Base-by-base conservation (phyloP, 2,329 filamentous ascomycete genomes). In the Stachybotrys chartarum region DNA sequence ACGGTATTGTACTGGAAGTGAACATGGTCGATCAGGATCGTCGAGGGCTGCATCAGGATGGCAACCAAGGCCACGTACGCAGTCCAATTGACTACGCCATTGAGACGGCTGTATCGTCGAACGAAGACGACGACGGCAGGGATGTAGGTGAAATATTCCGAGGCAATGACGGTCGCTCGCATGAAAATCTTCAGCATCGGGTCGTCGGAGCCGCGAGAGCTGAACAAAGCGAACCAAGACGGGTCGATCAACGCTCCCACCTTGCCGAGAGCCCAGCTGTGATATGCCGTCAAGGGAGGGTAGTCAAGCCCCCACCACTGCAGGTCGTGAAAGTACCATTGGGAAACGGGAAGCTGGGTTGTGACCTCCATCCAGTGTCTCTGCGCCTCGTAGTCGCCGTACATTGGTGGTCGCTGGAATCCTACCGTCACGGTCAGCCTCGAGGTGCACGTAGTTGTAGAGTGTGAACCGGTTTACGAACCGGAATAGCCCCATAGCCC, bases 341-440 rank as follows among this genome's bases (percentile, higher is more conserved):
- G 88, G 11, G 91, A 94, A 44, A 95, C 80, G 14, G 94, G 94
- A 2, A 99, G 78, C 57, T 96, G 84, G 8, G 84, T 89, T 2
- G 94, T 97, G 61, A 99, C 79, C 68, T 99, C 94, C 92, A 99
- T 96, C 94, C 94, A 99, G 72, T 99, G 94, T 64, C 94, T 79
- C 71, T 99, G 94, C 4, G 95, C 94, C 76, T 99, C 94, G 73
- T 96, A 99, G 72, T 99, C 94, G 61, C 94, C 94, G 67, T 92
- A 89, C 85, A 97, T 91, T 6, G 94, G 94, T 42, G 92, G 92
- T 57, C 83, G 84, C 57, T 87, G 78, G 66, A 87, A 89, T 55
- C 93, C 89, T 91, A 58, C 14, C 35, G 14, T 42, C 35, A 42
- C 14, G 2, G 14, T 42, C 35, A 42, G 8, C 35, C 8, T 42